Base-by-base conservation (phyloP, 1,284 basidiomycete species). In the Ganoderma meredithae region DNA sequence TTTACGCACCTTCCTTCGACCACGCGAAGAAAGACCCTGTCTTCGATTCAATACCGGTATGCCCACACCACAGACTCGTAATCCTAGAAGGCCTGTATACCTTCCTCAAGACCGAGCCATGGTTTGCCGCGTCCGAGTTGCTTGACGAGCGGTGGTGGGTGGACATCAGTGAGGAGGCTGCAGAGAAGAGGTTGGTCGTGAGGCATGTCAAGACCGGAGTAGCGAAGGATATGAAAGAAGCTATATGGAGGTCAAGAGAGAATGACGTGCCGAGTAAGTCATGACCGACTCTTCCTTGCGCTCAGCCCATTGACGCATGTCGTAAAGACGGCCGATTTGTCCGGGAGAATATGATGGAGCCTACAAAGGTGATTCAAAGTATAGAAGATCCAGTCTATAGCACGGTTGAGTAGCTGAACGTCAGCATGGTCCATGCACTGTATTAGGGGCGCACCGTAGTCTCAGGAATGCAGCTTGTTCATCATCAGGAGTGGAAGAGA, bases 21-120 rank as follows among this genome's bases (percentile, higher is more conserved):
- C 83, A 85, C 65, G 86, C 90, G 1, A 77, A 91, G 36, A 93
- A 90, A 76, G 89, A 93, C 73, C 88, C 88, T 0, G 82, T 82
- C 0, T 84, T 85, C 1, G 82, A 88, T 63, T 84, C 85, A 33
- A 78, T 91, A 15, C 76, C 81, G 0, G 86, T 98, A 33, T 75
- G 81, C 33, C 86, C 91, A 0, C 71, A 81, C 40, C 90, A 96
- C 74, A 87, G 91, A 4, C 85, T 97, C 63, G 85, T 97, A 52
- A 77, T 97, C 65, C 86, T 98, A 69, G 96, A 98, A 80, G 96
- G 96, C 0, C 81, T 97, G 25, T 97, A 98, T 78, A 87, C 90
- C 1, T 89, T 95, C 73, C 85, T 96, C 25, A 82, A 87, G n/a
- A 81, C 88, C 22, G 82, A 86, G 0, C 91, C 92, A 0, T 98